phyloP scores from a whole-genome alignment of 768 basidiomycete genomes.

The Hirschioporus abietinus region DNA sequence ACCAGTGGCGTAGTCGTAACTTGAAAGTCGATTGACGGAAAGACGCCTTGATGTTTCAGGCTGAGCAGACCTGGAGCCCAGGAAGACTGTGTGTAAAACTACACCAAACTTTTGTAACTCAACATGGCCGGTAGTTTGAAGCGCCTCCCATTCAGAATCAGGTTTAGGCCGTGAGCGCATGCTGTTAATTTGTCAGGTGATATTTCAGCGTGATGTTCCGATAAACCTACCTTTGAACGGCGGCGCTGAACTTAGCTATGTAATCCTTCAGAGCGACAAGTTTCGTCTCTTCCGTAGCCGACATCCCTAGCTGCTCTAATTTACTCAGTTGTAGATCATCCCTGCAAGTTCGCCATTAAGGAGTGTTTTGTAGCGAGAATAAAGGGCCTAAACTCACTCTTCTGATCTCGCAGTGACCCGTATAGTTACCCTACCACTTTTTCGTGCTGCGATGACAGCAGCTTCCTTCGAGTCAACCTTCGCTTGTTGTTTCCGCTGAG shows the following conservation, averaged over 20 bases:
- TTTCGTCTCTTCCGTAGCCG: constrained; percentile 73
- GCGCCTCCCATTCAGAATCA: constrained; percentile 58
- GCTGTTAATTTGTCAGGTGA: constrained; percentile 29
- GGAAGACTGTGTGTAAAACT: constrained; percentile 87
- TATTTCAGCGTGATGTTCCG: not conserved
- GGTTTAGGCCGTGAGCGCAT: constrained; percentile 59
- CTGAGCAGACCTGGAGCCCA: constrained; percentile 44
- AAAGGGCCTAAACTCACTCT: constrained; percentile 54
- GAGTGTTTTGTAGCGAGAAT: constrained; percentile 1
- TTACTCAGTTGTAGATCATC: constrained; percentile 73
- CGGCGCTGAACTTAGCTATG: constrained; percentile 75
- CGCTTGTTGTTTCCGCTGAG: constrained; percentile 31
- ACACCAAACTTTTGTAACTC: constrained; percentile 86
- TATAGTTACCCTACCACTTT: constrained; percentile 38
- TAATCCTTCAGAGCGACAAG: constrained; percentile 87
- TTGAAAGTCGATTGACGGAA: constrained; percentile 37
- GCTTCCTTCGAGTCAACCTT: constrained; percentile 66
- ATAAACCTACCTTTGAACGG: constrained; percentile 59
- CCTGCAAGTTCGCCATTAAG: constrained; percentile 32
- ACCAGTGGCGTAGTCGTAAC: constrained; percentile 37
- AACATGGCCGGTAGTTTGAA: constrained; percentile 61
- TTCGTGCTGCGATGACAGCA: constrained; percentile 57
- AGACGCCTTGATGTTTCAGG: constrained; percentile 40
- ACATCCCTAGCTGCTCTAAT: constrained; percentile 87
- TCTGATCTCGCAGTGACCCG: constrained; percentile 53